Conservation (phyloP, 768 basidiomycete species). For the Boletellus sp. region DNA sequence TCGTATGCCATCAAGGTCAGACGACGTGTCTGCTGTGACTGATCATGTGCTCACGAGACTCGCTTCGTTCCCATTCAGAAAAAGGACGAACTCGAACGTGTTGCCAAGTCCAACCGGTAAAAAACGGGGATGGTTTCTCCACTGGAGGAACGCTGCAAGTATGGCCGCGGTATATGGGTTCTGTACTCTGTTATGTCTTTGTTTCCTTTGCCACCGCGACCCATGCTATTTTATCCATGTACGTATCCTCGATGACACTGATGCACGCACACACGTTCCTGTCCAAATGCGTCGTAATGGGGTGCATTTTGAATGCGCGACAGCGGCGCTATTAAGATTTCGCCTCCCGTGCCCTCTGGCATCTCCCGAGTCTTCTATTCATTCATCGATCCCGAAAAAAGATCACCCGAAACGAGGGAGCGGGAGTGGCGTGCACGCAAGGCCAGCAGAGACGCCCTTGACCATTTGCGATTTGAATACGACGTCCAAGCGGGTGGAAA, state of each 20-base stretch:
- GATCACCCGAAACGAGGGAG: conserved; percentile 2
- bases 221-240: conserved; percentile 16
- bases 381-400: neutral
- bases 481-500: too few relatives aligned
- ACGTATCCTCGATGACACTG: conserved; percentile 16
- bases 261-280: conserved; percentile 10
- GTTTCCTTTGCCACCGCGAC: conserved; percentile 14
- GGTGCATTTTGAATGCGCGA: conserved; percentile 1
- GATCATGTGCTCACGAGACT: neutral
- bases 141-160: conserved; percentile 15
- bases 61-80: conserved; percentile 47
- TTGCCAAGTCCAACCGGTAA: conserved; percentile 99
- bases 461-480: neutral
- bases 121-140: conserved; percentile 22
- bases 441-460: neutral
- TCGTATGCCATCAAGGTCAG: conserved; percentile 98
- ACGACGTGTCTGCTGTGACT: neutral
- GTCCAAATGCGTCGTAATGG: neutral
- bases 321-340: neutral
- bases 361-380: conserved; percentile 13
- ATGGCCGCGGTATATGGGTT: conserved; percentile 24
- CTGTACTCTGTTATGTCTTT: conserved; percentile 7
- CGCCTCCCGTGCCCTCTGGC: neutral
- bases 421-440: neutral
- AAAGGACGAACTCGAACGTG: conserved; percentile 99